Conservation (phyloP, 805 yeast species). For the Pichia californica region DNA sequence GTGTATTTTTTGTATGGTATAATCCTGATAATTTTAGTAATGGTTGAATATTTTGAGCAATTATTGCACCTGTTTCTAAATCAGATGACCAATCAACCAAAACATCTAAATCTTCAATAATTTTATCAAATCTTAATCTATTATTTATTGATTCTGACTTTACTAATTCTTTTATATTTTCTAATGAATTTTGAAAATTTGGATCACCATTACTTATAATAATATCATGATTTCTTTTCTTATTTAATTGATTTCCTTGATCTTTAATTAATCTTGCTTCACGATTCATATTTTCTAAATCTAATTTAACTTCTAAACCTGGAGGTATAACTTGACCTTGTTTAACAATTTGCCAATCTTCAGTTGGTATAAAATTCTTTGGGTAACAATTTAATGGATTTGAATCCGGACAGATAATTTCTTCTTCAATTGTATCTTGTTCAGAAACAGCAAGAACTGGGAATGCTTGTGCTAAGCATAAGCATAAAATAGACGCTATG, state of each 20-base stretch:
- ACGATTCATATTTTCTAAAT: constrained; percentile 61
- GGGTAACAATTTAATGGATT: constrained; percentile 56
- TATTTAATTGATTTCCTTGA: background rate
- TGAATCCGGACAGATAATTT: constrained; percentile 35
- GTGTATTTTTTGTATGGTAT: constrained; percentile 10
- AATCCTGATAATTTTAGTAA: constrained; percentile 29
- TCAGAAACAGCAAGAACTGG: background rate
- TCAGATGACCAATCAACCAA: constrained; percentile 63
- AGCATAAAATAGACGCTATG: background rate
- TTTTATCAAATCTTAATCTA: background rate
- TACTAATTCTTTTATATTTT: constrained; percentile 2
- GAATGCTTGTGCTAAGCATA: background rate
- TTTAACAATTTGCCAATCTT: constrained; percentile 61
- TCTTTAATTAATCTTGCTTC: constrained; percentile 56
- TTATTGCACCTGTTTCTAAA: constrained; percentile 49
- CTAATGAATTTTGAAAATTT: constrained; percentile 3
- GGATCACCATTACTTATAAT: constrained; percentile 2
- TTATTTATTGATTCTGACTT: background rate
- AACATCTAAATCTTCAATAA: constrained; percentile 29
- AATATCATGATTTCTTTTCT: constrained; percentile 10
- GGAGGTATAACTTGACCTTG: constrained; percentile 75
- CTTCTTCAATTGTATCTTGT: background rate
- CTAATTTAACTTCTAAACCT: constrained; percentile 71
- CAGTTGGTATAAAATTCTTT: constrained; percentile 51
- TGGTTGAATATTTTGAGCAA: constrained; percentile 31